phyloP scores from a whole-genome alignment of 805 yeast species.

The Candida odintsovae region DNA sequence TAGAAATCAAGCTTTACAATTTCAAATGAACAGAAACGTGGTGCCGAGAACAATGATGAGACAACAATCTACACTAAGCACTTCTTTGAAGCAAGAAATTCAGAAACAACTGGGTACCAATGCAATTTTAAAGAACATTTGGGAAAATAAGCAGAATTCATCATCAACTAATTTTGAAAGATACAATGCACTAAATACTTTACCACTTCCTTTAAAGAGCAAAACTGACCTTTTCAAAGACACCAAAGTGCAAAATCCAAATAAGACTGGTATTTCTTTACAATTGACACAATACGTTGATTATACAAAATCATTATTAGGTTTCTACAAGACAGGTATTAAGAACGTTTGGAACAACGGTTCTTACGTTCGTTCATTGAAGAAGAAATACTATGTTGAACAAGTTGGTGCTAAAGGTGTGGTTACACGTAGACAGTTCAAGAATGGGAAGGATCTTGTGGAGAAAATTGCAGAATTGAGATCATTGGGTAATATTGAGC shows the following conservation, averaged over 20 bases:
- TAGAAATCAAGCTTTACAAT: too few species aligned
- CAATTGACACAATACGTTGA: conserved; percentile 34
- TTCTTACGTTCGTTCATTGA: conserved; percentile 23
- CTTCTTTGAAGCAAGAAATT: background rate
- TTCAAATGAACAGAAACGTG: background rate
- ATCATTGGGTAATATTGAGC: conserved; percentile 22
- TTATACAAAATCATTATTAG: conserved; percentile 39
- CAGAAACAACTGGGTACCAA: background rate
- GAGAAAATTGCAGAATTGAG: conserved; percentile 31
- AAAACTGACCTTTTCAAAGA: background rate
- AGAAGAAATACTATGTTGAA: conserved; percentile 24
- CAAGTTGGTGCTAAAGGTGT: conserved; percentile 14
- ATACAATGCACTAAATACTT: background rate
- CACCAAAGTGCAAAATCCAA: background rate
- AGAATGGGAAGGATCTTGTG: conserved; percentile 31
- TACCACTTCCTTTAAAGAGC: background rate
- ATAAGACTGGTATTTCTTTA: conserved; percentile 4
- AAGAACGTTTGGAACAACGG: conserved; percentile 47
- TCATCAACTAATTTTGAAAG: background rate
- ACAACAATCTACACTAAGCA: background rate
- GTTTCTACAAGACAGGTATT: conserved; percentile 55
- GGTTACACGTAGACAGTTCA: conserved; percentile 22
- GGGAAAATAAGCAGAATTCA: background rate
- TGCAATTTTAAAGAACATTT: background rate
- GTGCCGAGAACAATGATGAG: background rate